These are phyloP conservation scores for Funneliformis geosporum DNA, from an alignment of 192 early-diverging fungal genomes.

Conservation along the genomic window DNA sequence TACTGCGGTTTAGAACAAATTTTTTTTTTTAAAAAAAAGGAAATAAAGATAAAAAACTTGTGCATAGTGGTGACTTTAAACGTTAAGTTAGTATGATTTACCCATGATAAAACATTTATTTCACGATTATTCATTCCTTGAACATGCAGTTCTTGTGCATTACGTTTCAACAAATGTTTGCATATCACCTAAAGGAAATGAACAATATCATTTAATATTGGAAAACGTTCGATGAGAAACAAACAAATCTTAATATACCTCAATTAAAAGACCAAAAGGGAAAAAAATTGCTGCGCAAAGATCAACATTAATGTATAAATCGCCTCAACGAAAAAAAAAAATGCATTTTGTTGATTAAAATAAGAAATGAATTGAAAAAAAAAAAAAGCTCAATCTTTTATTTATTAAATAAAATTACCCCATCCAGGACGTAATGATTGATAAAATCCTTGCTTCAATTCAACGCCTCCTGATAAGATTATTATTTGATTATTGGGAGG, in stretches of 20 bases:
- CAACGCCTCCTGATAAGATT: background rate
- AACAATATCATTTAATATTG: background rate
- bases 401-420: background rate
- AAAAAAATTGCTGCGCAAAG: constrained; percentile 13
- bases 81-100: background rate
- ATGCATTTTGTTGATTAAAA: background rate
- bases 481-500: background rate
- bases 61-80: too few relatives aligned
- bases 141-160: background rate
- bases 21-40: too few relatives aligned
- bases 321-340: background rate
- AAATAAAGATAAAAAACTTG: too few relatives aligned
- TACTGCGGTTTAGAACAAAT: background rate
- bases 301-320: constrained; percentile 5
- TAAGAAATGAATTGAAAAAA: background rate
- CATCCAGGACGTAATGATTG: constrained; percentile 11
- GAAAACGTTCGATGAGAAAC: background rate
- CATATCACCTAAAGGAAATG: background rate
- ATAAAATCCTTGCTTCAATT: constrained; percentile 23
- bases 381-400: background rate
- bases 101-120: background rate
- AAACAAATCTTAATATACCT: background rate
- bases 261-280: background rate
- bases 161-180: background rate
- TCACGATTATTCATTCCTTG: background rate